These are phyloP conservation scores for Globisporangium nodosum DNA, from an alignment of 352 stramenopile species.

Conservation along the genomic window DNA sequence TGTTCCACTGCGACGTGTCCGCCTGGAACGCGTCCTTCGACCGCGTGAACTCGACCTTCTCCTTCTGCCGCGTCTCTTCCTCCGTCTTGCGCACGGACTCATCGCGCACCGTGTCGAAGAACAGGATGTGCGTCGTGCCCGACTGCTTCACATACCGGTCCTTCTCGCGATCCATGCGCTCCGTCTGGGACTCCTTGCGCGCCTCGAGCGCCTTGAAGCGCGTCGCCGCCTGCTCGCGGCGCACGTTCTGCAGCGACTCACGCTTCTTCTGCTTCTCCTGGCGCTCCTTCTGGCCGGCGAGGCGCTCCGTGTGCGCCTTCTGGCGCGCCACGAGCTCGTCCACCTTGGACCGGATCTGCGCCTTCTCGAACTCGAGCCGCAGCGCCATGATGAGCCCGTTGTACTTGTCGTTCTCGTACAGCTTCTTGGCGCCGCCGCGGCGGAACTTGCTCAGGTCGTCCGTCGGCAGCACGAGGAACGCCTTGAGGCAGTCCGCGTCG, in stretches of 20 bases:
- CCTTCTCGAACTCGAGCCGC: conserved; percentile 81
- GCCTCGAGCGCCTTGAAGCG: conserved; percentile 79
- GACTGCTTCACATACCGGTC: conserved; percentile 72
- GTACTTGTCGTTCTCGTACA: conserved; percentile 82
- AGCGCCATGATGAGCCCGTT: conserved; percentile 67
- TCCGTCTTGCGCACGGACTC: conserved; percentile 66
- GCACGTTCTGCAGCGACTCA: conserved; percentile 64
- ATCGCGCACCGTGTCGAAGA: conserved; percentile 77
- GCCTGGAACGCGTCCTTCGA: conserved; percentile 86
- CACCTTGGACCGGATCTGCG: conserved; percentile 76
- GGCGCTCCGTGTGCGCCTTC: conserved; percentile 64
- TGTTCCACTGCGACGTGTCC: conserved; percentile 86
- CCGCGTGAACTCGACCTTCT: conserved; percentile 88
- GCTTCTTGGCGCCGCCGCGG: conserved; percentile 57
- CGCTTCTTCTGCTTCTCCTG: conserved; percentile 64
- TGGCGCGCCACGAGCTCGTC: conserved; percentile 59
- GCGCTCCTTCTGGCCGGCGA: conserved; percentile 55
- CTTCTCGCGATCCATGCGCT: conserved; percentile 82
- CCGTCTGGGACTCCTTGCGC: conserved; percentile 72
- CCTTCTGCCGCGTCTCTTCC: conserved; percentile 75
- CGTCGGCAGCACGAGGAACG: conserved; percentile 68
- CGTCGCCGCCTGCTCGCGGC: conserved; percentile 59
- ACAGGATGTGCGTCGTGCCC: conserved; percentile 73
- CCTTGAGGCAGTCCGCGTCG: conserved; percentile 77
- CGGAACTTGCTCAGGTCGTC: conserved; percentile 73